phyloP scores from a whole-genome alignment of 306 rosid genomes.

The Cucurbita maxima region DNA sequence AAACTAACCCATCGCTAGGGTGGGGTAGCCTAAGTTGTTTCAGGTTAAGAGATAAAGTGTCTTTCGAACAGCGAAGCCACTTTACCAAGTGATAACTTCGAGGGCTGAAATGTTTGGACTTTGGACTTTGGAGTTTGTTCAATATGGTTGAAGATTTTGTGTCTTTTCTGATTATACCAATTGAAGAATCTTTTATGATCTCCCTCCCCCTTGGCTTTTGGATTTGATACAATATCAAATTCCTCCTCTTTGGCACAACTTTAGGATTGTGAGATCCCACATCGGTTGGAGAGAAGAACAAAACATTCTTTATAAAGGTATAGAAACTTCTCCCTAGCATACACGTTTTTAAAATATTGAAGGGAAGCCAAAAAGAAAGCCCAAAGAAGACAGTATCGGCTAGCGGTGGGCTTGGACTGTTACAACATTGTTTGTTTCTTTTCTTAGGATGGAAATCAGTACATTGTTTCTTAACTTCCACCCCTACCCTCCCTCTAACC shows the following conservation, averaged over 20 bases:
- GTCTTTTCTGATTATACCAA: not conserved
- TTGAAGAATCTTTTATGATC: not conserved
- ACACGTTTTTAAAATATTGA: too few relatives aligned
- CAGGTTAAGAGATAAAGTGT: not conserved
- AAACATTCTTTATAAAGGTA: too few relatives aligned
- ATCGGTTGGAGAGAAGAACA: too few relatives aligned
- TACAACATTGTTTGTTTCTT: not conserved
- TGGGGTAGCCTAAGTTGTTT: not conserved
- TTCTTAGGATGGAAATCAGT: not conserved
- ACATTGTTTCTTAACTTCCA: not conserved
- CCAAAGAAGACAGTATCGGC: too few relatives aligned
- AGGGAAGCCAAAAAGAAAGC: too few relatives aligned
- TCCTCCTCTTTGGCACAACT: not conserved
- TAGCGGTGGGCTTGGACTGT: too few relatives aligned
- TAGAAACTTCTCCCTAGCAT: too few relatives aligned
- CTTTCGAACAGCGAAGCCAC: not conserved
- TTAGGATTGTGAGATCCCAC: too few relatives aligned
- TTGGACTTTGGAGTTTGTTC: not conserved
- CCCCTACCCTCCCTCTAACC: not conserved
- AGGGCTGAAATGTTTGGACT: not conserved
- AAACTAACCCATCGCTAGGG: not conserved
- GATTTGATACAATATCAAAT: not conserved
- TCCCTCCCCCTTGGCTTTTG: not conserved
- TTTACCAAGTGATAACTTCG: not conserved
- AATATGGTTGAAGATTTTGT: not conserved